phyloP scores from a whole-genome alignment of 805 yeast genomes.

The Tetrapisispora fleetii region DNA sequence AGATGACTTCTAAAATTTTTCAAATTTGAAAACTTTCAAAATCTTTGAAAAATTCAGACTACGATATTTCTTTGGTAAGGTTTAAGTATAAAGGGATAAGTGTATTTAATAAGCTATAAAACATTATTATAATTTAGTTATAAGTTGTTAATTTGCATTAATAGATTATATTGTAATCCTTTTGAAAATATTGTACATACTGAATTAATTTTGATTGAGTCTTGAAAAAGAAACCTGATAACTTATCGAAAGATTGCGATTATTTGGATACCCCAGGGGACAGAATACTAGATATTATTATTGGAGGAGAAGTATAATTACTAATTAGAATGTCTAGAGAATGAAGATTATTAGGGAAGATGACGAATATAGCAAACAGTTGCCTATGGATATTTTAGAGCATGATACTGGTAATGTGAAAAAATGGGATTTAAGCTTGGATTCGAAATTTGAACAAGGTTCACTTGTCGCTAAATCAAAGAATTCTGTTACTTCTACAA shows the following conservation, averaged over 20 bases:
- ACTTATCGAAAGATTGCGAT: too few relatives aligned
- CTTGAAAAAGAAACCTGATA: too few relatives aligned
- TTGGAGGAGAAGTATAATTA: background rate
- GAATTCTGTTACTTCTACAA: background rate
- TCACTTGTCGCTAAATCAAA: background rate
- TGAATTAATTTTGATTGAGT: too few relatives aligned
- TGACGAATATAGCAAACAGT: background rate
- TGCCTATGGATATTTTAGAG: background rate
- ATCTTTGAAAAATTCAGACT: background rate
- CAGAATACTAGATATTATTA: too few relatives aligned
- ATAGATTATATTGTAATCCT: too few relatives aligned
- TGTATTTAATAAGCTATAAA: too few relatives aligned
- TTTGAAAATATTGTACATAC: too few relatives aligned
- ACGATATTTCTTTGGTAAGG: background rate
- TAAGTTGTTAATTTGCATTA: too few relatives aligned
- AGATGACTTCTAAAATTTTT: constrained; percentile 14
- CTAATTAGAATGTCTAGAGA: background rate
- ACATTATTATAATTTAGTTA: too few relatives aligned
- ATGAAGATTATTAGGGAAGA: background rate
- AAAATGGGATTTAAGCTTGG: background rate
- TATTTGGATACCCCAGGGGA: too few relatives aligned
- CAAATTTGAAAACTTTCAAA: constrained; percentile 2
- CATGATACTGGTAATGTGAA: too few relatives aligned
- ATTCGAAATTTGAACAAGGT: background rate
- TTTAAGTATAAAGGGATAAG: background rate